phyloP scores from a whole-genome alignment of 345 rosid species.

The Corchorus capsularis region DNA sequence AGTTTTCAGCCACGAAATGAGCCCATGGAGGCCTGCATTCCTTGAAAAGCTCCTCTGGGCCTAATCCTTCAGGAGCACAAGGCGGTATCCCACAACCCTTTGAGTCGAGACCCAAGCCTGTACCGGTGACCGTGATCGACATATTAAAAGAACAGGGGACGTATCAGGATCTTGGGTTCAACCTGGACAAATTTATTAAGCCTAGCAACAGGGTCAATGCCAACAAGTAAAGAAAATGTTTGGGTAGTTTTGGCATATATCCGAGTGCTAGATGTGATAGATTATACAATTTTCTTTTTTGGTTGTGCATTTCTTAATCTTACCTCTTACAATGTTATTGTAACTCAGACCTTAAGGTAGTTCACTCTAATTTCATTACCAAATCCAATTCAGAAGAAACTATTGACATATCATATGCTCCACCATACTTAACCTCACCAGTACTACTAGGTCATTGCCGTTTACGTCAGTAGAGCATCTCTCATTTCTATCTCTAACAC shows the following conservation, averaged over 20 bases:
- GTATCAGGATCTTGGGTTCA: slow-evolving; percentile 30
- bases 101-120: slow-evolving; percentile 31
- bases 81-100: background rate
- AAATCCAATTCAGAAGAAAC: background rate
- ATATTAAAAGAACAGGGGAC: slow-evolving; percentile 23
- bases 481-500: background rate
- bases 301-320: too few species aligned
- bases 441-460: background rate
- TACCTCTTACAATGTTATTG: too few species aligned
- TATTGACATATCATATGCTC: background rate
- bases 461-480: background rate
- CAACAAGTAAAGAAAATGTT: slow-evolving; percentile 27
- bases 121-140: slow-evolving; percentile 33
- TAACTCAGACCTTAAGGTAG: too few species aligned
- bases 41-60: slow-evolving; percentile 34
- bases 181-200: background rate
- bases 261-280: slow-evolving; percentile 42
- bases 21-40: slow-evolving; percentile 37
- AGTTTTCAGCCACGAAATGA: slow-evolving; percentile 37
- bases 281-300: too few species aligned
- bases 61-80: slow-evolving; percentile 37
- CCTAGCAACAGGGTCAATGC: slow-evolving; percentile 45
- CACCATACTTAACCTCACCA: background rate
- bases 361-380: background rate
- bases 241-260: slow-evolving; percentile 5